These are phyloP conservation scores for Fusarium robinianum DNA, from an alignment of 2,329 filamentous ascomycete genomes.

Conservation along the genomic window DNA sequence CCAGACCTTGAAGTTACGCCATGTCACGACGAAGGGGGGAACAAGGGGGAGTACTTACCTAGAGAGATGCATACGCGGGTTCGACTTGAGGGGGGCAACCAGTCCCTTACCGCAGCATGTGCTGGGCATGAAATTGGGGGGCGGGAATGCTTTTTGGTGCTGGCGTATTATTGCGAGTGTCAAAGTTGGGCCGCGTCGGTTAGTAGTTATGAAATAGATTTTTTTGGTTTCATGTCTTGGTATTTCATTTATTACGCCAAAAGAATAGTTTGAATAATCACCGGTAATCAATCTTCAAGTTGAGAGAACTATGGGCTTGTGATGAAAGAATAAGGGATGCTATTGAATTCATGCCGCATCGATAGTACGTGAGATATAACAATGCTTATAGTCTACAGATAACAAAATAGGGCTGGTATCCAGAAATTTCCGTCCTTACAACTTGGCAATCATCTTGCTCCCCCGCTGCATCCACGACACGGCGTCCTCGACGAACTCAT, in stretches of 20 bases:
- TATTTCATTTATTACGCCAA: conserved; percentile 21
- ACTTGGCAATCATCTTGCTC: conserved; percentile 69
- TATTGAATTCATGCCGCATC: conserved; percentile 16
- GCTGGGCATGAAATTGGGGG: conserved; percentile 31
- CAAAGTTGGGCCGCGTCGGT: conserved; percentile 38
- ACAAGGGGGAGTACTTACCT: conserved; percentile 5
- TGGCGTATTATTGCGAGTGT: conserved; percentile 41
- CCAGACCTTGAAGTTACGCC: conserved; percentile 13
- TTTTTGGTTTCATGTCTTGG: conserved; percentile 26
- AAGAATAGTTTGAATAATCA: conserved; percentile 4
- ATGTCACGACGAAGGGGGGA: conserved; percentile 19
- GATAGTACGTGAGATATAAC: conserved; percentile 11
- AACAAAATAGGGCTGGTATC: conserved; percentile 15
- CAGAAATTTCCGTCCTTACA: conserved; percentile 55
- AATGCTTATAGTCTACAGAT: conserved; percentile 35
- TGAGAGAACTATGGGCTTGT: background rate
- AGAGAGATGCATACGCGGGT: conserved; percentile 16
- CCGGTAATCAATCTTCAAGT: background rate
- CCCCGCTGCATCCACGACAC: conserved; percentile 71
- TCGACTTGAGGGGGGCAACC: conserved; percentile 15
- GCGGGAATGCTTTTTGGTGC: conserved; percentile 36
- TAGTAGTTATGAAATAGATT: conserved; percentile 43
- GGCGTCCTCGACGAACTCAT: conserved; percentile 89
- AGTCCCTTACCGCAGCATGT: conserved; percentile 18
- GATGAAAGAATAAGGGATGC: background rate